A percentile compares a stretch with the other conserved stretches of the same genome.
Conservation (phyloP, 2,329 filamentous ascomycete species). For the Colletotrichum sp. region DNA sequence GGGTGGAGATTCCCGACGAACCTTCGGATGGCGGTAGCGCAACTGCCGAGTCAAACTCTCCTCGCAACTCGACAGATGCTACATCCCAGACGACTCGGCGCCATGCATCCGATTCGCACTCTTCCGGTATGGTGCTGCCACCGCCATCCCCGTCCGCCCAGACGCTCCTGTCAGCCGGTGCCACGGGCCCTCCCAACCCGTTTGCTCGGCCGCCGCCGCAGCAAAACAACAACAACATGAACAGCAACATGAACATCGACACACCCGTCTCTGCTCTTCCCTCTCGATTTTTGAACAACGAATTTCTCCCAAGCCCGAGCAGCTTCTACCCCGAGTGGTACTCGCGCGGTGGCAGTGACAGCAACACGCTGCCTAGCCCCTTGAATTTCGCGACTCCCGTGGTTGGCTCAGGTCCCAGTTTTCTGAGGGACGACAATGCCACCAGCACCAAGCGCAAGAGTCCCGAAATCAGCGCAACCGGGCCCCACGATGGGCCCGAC, state of each 20-base stretch:
- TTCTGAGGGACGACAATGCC: conserved; percentile 60
- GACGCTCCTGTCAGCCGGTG: conserved; percentile 86
- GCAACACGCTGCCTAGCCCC: conserved; percentile 89
- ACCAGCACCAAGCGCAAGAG: conserved; percentile 58
- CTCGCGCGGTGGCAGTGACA: conserved; percentile 71
- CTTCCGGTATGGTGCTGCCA: conserved; percentile 76
- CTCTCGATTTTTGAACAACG: conserved; percentile 86
- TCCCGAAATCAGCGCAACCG: conserved; percentile 51
- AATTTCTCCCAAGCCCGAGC: conserved; percentile 87
- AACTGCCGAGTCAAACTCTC: conserved; percentile 73
- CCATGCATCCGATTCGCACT: conserved; percentile 58
- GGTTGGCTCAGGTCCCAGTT: conserved; percentile 65
- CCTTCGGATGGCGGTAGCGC: conserved; percentile 78
- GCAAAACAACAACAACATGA: conserved; percentile 61
- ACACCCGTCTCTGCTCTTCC: conserved; percentile 94
- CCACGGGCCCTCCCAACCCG: conserved; percentile 90
- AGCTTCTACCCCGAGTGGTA: conserved; percentile 94
- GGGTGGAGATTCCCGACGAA: conserved; percentile 94
- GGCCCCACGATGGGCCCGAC: conserved; percentile 46
- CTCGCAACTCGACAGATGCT: conserved; percentile 63
- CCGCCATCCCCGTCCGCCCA: conserved; percentile 91
- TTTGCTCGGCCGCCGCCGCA: conserved; percentile 89
- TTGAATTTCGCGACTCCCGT: conserved; percentile 90
- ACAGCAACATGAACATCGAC: conserved; percentile 51
- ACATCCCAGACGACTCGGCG: conserved; percentile 60